Evolutionary conservation across 495 filamentous ascomycete genomes (phyloP).

Genomic region (Aspergillus olivimuriae): DNA sequence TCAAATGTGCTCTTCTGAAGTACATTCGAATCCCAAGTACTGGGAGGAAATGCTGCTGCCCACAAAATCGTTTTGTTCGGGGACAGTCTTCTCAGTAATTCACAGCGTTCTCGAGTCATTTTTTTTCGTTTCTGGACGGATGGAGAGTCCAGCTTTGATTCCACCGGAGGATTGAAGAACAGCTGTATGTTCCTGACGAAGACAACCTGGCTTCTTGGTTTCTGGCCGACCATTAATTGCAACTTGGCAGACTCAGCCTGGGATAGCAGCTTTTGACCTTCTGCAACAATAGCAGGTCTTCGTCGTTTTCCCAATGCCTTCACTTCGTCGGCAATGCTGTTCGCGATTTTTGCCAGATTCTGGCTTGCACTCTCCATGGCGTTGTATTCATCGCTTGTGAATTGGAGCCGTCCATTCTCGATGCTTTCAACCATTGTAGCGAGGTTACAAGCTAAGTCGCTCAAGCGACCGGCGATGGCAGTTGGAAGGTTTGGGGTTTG

Average conservation of each 20-base stretch:
- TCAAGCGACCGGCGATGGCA: no score
- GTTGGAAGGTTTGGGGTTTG: no score
- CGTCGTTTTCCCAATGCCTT: not conserved
- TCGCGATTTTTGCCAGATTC: no score
- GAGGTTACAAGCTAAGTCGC: no score
- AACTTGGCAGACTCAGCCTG: not conserved
- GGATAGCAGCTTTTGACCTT: not conserved
- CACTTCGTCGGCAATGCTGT: not conserved
- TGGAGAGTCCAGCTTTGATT: not conserved
- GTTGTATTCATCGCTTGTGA: no score
- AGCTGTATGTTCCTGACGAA: not conserved
- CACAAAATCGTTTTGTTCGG: not conserved
- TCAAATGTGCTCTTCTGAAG: not conserved
- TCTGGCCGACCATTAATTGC: not conserved
- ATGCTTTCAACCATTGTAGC: no score
- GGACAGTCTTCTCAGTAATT: not conserved
- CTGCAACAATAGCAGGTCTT: not conserved
- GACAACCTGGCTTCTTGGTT: not conserved
- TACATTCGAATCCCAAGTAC: not conserved
- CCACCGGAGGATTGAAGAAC: not conserved
- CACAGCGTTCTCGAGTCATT: not conserved
- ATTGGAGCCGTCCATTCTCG: no score
- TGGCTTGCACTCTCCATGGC: no score
- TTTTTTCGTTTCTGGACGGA: not conserved
- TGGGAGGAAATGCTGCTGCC: not conserved